phyloP scores from a whole-genome alignment of 2,329 filamentous ascomycete genomes.

The Botrytis porri region DNA sequence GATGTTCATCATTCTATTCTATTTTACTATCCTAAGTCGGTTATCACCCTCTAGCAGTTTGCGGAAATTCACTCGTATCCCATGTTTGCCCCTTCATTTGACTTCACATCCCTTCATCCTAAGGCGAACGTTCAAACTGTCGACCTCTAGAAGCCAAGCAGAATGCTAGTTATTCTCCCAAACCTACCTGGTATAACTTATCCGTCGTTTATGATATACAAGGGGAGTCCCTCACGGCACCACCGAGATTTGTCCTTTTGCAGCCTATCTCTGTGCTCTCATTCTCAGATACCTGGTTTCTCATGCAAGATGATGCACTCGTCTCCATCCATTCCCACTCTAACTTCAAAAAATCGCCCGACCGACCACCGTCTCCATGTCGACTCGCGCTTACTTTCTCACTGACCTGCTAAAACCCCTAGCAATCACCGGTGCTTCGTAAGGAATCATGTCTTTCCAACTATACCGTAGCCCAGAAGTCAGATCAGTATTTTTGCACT shows the following conservation, averaged over 20 bases:
- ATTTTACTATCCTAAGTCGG: background rate
- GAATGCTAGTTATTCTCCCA: background rate
- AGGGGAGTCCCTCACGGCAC: conserved; percentile 5
- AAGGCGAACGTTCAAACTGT: background rate
- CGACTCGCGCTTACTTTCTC: conserved; percentile 4
- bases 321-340: conserved; percentile 11
- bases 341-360: background rate
- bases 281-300: background rate
- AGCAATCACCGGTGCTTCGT: background rate
- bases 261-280: background rate
- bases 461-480: background rate
- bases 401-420: background rate
- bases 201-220: conserved; percentile 9
- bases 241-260: conserved; percentile 5
- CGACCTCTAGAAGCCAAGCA: background rate
- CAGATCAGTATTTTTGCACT: background rate
- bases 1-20: background rate
- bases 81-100: background rate
- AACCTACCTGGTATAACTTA: background rate
- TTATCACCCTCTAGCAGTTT: background rate
- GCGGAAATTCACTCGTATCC: background rate
- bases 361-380: conserved; percentile 1
- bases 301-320: conserved; percentile 8
- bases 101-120: background rate
- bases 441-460: background rate